Conservation (phyloP, 305 asterid species). For the Rubia occidens region DNA sequence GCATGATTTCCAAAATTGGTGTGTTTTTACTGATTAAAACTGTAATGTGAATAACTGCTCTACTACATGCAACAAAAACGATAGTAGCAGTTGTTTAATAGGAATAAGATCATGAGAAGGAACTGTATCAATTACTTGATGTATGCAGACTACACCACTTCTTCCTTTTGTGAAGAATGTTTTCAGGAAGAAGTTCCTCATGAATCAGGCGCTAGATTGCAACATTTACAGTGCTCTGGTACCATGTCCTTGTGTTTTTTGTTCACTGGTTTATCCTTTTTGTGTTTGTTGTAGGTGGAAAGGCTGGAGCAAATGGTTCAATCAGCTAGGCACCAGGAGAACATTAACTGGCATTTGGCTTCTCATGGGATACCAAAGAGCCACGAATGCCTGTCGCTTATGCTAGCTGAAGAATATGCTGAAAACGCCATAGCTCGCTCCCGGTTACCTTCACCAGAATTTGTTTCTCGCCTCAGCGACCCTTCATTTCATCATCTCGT, state of each 20-base stretch:
- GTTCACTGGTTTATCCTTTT: constrained; percentile 12
- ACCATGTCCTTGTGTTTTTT: background rate
- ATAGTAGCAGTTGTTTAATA: background rate
- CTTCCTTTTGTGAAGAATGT: background rate
- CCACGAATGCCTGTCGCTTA: constrained; percentile 66
- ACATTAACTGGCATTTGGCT: constrained; percentile 67
- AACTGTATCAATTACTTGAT: background rate
- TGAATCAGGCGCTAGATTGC: background rate
- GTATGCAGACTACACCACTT: background rate
- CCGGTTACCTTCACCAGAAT: constrained; percentile 56
- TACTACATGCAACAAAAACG: too few relatives aligned
- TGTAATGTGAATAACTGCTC: background rate
- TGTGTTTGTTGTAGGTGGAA: constrained; percentile 34
- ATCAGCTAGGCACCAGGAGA: constrained; percentile 51
- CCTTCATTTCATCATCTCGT: constrained; percentile 55
- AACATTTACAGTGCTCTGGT: background rate
- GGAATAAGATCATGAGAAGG: background rate
- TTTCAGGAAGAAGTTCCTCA: background rate
- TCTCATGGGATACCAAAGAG: constrained; percentile 61
- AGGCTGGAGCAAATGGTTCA: constrained; percentile 53
- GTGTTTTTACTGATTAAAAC: background rate
- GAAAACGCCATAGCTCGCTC: constrained; percentile 66
- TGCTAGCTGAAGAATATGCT: constrained; percentile 68
- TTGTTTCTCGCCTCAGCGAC: constrained; percentile 44
- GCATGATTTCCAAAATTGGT: background rate